Evolutionary conservation across 176 grass and related monocot species (phyloP), one percentile per base, ranked within the genome.

Genomic region (Tillandsia fasciculata): DNA sequence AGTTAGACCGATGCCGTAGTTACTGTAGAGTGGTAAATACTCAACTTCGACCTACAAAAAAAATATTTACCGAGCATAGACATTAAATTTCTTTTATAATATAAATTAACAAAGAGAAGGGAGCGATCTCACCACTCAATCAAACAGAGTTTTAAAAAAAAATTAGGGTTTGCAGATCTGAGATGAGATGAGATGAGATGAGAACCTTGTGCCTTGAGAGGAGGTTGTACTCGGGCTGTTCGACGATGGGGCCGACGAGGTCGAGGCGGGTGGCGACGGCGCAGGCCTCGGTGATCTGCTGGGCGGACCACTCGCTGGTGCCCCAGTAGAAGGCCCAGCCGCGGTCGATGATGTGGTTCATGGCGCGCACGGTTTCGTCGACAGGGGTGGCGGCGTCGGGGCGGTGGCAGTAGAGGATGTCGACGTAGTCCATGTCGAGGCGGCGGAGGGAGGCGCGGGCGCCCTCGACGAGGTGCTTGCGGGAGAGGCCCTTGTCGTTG

Each of bases 261-360:
- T 99, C 94, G 8, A 99, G 94, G 5, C 89, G 74, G 28, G 80
- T 75, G 26, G 94, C 94, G 51, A 93, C 82, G 0, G 11, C 82
- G 87, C 94, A 99, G 0, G 94, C 94, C 75, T 99, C 94, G 2
- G 94, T 99, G 70, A 99, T 99, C 81, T 99, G 94, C 80, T 93
- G 94, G 18, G 84, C 84, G 26, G 87, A 87, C 94, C 89, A 99
- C 87, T 99, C 94, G 7, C 77, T 82, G 0, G 94, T 99, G 0
- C 94, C 94, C 94, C 94, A 99, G 70, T 99, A 99, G 74, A 99
- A 99, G 1, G 94, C 94, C 89, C 82, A 86, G 0, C 94, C 94
- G 65, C 82, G 83, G 48, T 99, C 94, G 64, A 99, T 99, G 75
- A 93, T 82, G 82, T 86, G 86, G 80, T 93, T 99, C 87, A 99